These are phyloP conservation scores for Porogramme epimiltina DNA, from an alignment of 1,284 basidiomycete genomes.

Conservation along the genomic window DNA sequence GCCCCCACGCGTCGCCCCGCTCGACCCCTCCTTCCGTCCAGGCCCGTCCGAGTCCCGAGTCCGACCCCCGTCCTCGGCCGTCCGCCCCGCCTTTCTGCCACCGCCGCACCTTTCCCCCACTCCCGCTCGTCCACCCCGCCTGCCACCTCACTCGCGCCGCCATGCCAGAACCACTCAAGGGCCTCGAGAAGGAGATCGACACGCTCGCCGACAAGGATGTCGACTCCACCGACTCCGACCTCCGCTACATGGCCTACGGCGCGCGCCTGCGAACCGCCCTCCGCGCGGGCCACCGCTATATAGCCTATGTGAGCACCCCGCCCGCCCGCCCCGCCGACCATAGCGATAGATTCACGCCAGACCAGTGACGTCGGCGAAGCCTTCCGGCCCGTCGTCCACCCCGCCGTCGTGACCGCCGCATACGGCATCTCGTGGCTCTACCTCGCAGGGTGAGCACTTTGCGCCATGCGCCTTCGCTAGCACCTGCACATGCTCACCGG, in stretches of 20 bases:
- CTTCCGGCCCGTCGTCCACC: slow-evolving; percentile 85
- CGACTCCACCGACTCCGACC: slow-evolving; percentile 63
- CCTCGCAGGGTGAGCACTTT: slow-evolving; percentile 52
- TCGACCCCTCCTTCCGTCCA: not conserved
- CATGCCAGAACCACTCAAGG: slow-evolving; percentile 29
- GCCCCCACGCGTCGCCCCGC: not conserved
- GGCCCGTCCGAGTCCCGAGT: too few relatives aligned
- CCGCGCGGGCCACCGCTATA: slow-evolving; percentile 74
- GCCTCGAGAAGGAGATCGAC: slow-evolving; percentile 31
- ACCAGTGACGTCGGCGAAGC: slow-evolving; percentile 93
- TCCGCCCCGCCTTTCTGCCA: slow-evolving; percentile 8
- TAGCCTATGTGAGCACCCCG: slow-evolving; percentile 71
- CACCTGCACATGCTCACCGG: slow-evolving; percentile 8
- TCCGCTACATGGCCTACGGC: slow-evolving; percentile 77
- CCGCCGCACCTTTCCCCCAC: not conserved
- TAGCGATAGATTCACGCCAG: slow-evolving; percentile 40
- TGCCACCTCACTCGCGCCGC: not conserved
- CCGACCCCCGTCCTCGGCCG: not conserved
- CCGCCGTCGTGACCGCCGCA: slow-evolving; percentile 77
- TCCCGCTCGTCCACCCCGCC: not conserved
- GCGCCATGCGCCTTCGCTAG: slow-evolving; percentile 8
- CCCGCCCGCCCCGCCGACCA: slow-evolving; percentile 8
- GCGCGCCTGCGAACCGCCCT: slow-evolving; percentile 79
- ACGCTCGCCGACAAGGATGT: slow-evolving; percentile 62
- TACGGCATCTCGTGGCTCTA: slow-evolving; percentile 90